Base-by-base conservation (phyloP, 345 rosid genomes). In the Bruguiera parviflora region DNA sequence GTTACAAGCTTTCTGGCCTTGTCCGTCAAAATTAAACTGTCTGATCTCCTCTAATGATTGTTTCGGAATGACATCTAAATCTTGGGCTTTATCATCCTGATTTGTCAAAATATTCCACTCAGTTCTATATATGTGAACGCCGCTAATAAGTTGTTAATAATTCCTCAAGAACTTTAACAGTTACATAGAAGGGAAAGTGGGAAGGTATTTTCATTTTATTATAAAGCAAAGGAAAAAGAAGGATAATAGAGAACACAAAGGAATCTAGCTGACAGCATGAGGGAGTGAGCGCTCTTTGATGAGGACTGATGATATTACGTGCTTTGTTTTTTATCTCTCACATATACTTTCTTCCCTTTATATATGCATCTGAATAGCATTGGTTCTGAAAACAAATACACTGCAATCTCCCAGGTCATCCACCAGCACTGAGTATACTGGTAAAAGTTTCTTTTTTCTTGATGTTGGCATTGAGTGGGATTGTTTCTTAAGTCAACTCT, bases 351-450 rank as follows among this genome's bases (percentile, higher is more conserved):
- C 8, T 39, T 43, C 32, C 69, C 24, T 35, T 65, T 29, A 13
- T 31, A 6, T 56, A 8, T 46, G 11, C 16, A 28, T 63, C n/a
- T 53, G 52, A 66, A 61, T 37, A 49, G 37, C 24, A 49, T 37
- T 62, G 58, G 43, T 57, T 63, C 64, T 57, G 77, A 63, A 68
- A 74, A 74, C 73, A 27, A 68, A 52, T 49, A 27, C 25, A 74
- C 52, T 63, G 68, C 70, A 25, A 63, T 63, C 65, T 64, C 78
- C 78, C 46, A 74, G 73, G 61, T 58, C 29, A 61, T 57, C 67
- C 9, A 56, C 28, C 31, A 56, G 59, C 49, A 24, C 18, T 56
- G 28, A 10, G 15, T 21, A 11, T 31, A 33, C 24, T 63, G 53
- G 58, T 19, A 61, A 53, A 27, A 66, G 60, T 59, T 72, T 66